Percentiles rank a stretch among this genome's conserved stretches.
These are phyloP conservation scores for Aspergillus ochraceoroseus DNA, from an alignment of 2,329 filamentous ascomycete species.

Conservation along the genomic window DNA sequence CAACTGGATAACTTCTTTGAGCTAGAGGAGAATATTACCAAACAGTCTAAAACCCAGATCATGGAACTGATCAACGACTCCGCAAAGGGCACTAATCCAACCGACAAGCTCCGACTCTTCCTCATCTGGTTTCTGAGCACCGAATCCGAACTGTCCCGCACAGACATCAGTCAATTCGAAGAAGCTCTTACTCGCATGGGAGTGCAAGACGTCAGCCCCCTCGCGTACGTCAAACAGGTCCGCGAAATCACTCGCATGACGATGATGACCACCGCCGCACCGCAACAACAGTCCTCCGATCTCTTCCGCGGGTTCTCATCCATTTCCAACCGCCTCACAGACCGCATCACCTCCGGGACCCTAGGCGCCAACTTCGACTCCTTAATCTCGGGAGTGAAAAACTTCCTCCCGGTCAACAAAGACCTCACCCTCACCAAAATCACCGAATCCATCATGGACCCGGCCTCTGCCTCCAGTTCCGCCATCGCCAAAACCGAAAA, in stretches of 20 bases:
- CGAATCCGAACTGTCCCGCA: conserved; percentile 76
- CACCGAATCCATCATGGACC: conserved; percentile 97
- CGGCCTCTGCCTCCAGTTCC: conserved; percentile 77
- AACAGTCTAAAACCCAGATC: conserved; percentile 84
- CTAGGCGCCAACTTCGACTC: conserved; percentile 85
- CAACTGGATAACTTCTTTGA: conserved; percentile 96
- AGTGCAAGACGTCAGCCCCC: conserved; percentile 64
- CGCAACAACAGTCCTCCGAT: conserved; percentile 60
- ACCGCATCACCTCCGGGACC: conserved; percentile 88
- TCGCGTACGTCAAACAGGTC: conserved; percentile 84
- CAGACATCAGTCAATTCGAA: conserved; percentile 81
- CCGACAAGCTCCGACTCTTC: conserved; percentile 88
- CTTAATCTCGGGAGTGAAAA: conserved; percentile 92
- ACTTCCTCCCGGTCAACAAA: conserved; percentile 92
- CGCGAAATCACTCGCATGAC: conserved; percentile 96
- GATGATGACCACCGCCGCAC: conserved; percentile 79
- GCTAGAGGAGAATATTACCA: conserved; percentile 85
- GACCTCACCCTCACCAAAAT: conserved; percentile 97
- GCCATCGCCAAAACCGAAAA: conserved; percentile 95
- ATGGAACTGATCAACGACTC: conserved; percentile 77
- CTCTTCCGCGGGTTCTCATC: conserved; percentile 91
- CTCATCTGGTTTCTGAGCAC: conserved; percentile 96
- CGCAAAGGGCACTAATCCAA: conserved; percentile 74
- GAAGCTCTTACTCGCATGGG: conserved; percentile 73
- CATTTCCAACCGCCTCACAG: conserved; percentile 84